phyloP scores from a whole-genome alignment of 129 eudicot species.

The Daucus carota region DNA sequence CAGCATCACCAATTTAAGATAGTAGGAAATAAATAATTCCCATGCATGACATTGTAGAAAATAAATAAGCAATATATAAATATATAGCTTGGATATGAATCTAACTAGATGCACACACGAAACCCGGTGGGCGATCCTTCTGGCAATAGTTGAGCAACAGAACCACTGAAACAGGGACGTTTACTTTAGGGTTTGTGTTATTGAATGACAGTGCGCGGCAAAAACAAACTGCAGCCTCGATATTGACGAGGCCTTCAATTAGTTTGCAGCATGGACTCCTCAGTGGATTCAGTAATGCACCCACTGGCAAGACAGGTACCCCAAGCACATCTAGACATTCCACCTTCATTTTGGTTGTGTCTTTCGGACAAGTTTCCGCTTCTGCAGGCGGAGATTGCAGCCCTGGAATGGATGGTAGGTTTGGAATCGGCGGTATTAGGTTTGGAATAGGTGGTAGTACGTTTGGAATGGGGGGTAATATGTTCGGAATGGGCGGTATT shows the following conservation, averaged over 20 bases:
- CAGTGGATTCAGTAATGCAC: neutral
- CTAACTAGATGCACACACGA: neutral
- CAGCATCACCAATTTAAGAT: too few species aligned
- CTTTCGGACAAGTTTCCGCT: neutral
- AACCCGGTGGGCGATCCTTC: neutral
- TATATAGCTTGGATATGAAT: neutral
- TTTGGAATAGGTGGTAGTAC: neutral
- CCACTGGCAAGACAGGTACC: neutral
- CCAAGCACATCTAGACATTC: neutral
- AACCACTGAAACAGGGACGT: neutral
- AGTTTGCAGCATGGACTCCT: slow-evolving; percentile 1
- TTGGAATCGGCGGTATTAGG: neutral
- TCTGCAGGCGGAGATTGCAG: neutral
- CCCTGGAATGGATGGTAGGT: neutral
- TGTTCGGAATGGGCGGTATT: neutral
- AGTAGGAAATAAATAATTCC: neutral
- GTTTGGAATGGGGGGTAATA: neutral
- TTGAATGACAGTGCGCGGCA: neutral
- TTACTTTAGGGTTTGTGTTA: neutral
- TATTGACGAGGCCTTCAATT: neutral
- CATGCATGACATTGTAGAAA: neutral
- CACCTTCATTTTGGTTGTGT: neutral
- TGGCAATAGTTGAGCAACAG: neutral
- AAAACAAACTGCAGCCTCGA: neutral
- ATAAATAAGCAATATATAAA: neutral